Evolutionary conservation across 2,329 filamentous ascomycete species (phyloP).

Genomic region (Torrubiella hemipterigena): DNA sequence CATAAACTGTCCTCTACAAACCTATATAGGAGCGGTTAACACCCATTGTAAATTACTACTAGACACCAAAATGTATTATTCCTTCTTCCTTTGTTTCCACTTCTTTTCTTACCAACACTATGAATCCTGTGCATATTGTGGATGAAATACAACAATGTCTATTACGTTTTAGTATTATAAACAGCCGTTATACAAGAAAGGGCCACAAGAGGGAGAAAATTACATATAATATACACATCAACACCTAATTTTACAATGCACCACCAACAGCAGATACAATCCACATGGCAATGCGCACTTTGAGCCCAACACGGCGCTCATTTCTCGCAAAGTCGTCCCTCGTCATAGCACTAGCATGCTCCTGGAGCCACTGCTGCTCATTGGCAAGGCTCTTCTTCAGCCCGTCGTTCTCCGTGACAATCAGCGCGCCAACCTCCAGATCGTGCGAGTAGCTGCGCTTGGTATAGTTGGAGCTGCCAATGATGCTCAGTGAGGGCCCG

Average conservation of each 20-base stretch:
- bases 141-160: too few relatives aligned
- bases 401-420: constrained; percentile 66
- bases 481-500: constrained; percentile 64
- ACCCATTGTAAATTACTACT: not conserved
- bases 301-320: constrained; percentile 74
- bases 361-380: constrained; percentile 71
- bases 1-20: too few relatives aligned
- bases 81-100: not conserved
- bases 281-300: constrained; percentile 88
- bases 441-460: constrained; percentile 87
- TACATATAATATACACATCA: too few relatives aligned
- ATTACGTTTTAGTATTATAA: too few relatives aligned
- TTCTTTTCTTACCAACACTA: too few relatives aligned
- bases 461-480: constrained; percentile 94
- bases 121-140: too few relatives aligned
- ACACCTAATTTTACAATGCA: constrained; percentile 47
- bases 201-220: too few relatives aligned
- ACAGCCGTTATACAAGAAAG: too few relatives aligned
- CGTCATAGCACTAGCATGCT: constrained; percentile 56
- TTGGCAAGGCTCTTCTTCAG: constrained; percentile 63
- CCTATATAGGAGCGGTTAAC: not conserved
- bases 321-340: constrained; percentile 68
- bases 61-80: not conserved
- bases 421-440: constrained; percentile 76
- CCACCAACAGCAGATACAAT: constrained; percentile 78